These are phyloP conservation scores for Cyberlindnera nakhonratchasimensis DNA, from an alignment of 805 yeast genomes.

Conservation along the genomic window DNA sequence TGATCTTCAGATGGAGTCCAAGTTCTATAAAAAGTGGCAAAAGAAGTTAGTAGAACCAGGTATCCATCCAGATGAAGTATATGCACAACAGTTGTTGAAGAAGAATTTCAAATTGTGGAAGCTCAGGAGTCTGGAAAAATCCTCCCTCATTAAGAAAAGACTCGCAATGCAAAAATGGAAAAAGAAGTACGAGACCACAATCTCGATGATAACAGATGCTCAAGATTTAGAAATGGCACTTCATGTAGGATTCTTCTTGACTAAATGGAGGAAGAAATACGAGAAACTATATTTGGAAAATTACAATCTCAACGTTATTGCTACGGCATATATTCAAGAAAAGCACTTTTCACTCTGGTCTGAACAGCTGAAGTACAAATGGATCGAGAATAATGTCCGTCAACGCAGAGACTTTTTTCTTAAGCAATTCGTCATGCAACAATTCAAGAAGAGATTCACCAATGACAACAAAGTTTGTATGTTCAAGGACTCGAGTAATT, in stretches of 20 bases:
- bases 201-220: slow-evolving; percentile 12
- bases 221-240: slow-evolving; percentile 18
- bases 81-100: slow-evolving; percentile 5
- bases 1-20: slow-evolving; percentile 12
- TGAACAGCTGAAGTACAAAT: slow-evolving; percentile 4
- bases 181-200: neutral
- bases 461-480: slow-evolving; percentile 6
- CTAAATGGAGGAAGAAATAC: slow-evolving; percentile 22
- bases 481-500: neutral
- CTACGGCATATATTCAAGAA: neutral
- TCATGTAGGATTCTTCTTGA: slow-evolving; percentile 26
- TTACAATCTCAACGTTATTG: slow-evolving; percentile 1
- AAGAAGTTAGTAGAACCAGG: slow-evolving; percentile 1
- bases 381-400: slow-evolving; percentile 10
- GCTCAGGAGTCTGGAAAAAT: neutral
- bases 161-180: slow-evolving; percentile 16
- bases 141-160: neutral
- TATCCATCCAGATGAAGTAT: slow-evolving; percentile 7
- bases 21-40: slow-evolving; percentile 20
- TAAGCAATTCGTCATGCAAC: slow-evolving; percentile 14
- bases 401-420: slow-evolving; percentile 8
- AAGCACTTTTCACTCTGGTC: slow-evolving; percentile 14
- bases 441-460: slow-evolving; percentile 17
- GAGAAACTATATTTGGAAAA: neutral
- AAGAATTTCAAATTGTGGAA: slow-evolving; percentile 15